Evolutionary conservation across 2,329 filamentous ascomycete genomes (phyloP), one percentile per base, ranked within the genome.

Genomic region (Epichloe brachyelytri): DNA sequence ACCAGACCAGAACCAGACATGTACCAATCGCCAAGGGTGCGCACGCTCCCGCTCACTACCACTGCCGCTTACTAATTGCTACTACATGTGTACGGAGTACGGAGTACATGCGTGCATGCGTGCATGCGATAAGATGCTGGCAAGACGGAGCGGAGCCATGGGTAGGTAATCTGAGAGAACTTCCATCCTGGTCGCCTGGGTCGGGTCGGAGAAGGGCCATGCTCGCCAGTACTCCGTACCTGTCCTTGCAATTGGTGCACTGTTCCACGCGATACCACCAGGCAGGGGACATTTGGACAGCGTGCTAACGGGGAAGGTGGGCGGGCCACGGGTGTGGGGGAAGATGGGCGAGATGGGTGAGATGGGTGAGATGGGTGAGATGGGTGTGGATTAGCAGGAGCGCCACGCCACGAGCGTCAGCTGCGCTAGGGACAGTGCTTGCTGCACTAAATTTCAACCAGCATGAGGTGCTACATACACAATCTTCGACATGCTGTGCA

Each of bases 371-470:
- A n/a, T n/a, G n/a, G n/a, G n/a, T n/a, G n/a, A 14, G 11, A 40
- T 39, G 15, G 37, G 36, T 51, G 37, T 36, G 49, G 49, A 41
- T 46, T 41, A 43, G 49, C 49, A 38, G 49, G 49, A 51, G 46
- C 50, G 50, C 50, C 49, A 51, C 33, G 47, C 51, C 51, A 52
- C 51, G 47, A 46, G 51, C 39, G 30, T 40, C 39, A 51, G 40
- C 20, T 41, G 34, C 51, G 46, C 45, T 34, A 48, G 50, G 48
- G 17, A 44, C 19, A 47, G 37, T 30, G 6, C 22, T 26, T 26
- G 22, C 22, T 26, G 22, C 22, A 26, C 22, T 8, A 8, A 26
- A 26, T 8, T 30, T 30, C 30, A 4, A 30, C 30, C 30, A 30
- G 30, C 8, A 30, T 11, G 3, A 30, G 8, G 30, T 11, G 30